Conservation (phyloP, 1,139 yeast species). For the Geotrichum fermentans region DNA sequence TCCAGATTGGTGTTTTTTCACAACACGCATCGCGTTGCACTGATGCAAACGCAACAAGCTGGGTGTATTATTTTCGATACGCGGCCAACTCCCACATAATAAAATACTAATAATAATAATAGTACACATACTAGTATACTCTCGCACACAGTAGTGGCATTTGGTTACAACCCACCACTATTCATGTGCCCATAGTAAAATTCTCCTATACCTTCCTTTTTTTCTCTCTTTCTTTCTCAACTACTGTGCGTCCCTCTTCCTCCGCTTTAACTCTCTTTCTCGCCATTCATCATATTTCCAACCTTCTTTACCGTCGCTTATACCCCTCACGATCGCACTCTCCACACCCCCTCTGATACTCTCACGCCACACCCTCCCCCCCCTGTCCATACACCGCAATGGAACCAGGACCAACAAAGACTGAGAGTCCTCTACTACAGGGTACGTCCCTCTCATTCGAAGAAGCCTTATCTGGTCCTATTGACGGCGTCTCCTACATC, state of each 20-base stretch:
- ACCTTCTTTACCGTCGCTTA: neutral
- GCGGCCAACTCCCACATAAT: too few relatives aligned
- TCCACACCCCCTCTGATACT: neutral
- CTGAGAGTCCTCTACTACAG: conserved; percentile 5
- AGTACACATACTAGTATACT: too few relatives aligned
- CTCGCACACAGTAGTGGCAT: too few relatives aligned
- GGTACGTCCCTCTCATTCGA: conserved; percentile 1
- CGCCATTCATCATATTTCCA: neutral
- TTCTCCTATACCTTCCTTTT: neutral
- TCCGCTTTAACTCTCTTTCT: neutral
- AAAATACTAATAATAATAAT: too few relatives aligned
- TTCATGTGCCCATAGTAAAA: too few relatives aligned
- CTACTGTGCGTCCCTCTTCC: neutral
- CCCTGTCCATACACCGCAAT: neutral
- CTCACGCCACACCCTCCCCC: neutral
- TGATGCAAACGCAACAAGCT: too few relatives aligned
- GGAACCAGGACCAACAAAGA: conserved; percentile 11
- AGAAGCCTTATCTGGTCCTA: conserved; percentile 11
- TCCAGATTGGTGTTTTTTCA: too few relatives aligned
- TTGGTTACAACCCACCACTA: too few relatives aligned
- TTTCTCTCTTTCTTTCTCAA: neutral
- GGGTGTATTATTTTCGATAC: too few relatives aligned
- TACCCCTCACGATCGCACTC: too few relatives aligned
- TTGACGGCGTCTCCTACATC: conserved; percentile 16
- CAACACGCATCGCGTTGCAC: too few relatives aligned